Evolutionary conservation across 2,329 filamentous ascomycete genomes (phyloP).

Genomic region (Thelonectria discophora): DNA sequence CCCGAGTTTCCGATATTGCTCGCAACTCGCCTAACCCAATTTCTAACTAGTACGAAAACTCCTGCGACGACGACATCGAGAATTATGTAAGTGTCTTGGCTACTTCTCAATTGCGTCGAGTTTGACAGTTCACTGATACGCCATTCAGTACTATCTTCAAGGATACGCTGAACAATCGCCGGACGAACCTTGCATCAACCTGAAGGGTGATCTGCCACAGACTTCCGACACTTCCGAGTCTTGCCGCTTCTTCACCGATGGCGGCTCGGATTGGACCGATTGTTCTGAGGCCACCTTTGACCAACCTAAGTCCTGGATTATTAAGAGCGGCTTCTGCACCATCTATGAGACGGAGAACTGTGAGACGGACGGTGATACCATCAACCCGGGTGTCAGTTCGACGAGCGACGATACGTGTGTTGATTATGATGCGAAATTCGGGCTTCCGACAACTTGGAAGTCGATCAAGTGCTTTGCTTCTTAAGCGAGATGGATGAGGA

Average conservation of each 20-base stretch:
- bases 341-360: slow-evolving; percentile 3
- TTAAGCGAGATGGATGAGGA: neutral
- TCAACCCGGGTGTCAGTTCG: neutral
- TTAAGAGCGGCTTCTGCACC: slow-evolving; percentile 16
- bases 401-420: neutral
- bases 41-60: neutral
- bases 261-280: neutral
- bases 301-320: slow-evolving; percentile 7
- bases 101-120: neutral
- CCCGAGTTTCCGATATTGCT: neutral
- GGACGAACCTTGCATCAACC: slow-evolving; percentile 7
- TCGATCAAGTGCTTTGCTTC: slow-evolving; percentile 16
- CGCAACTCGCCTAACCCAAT: neutral
- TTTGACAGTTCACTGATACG: neutral
- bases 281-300: slow-evolving; percentile 14
- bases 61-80: neutral
- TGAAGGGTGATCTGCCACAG: slow-evolving; percentile 13
- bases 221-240: neutral
- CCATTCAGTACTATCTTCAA: slow-evolving; percentile 11
- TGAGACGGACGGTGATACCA: neutral
- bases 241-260: slow-evolving; percentile 19
- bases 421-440: slow-evolving; percentile 5
- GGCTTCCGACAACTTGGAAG: slow-evolving; percentile 10
- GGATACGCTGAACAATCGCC: slow-evolving; percentile 16
- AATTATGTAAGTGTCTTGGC: slow-evolving; percentile 16